Evolutionary conservation across 2,329 filamentous ascomycete genomes (phyloP).

Genomic region (Neofusicoccum cordaticola): DNA sequence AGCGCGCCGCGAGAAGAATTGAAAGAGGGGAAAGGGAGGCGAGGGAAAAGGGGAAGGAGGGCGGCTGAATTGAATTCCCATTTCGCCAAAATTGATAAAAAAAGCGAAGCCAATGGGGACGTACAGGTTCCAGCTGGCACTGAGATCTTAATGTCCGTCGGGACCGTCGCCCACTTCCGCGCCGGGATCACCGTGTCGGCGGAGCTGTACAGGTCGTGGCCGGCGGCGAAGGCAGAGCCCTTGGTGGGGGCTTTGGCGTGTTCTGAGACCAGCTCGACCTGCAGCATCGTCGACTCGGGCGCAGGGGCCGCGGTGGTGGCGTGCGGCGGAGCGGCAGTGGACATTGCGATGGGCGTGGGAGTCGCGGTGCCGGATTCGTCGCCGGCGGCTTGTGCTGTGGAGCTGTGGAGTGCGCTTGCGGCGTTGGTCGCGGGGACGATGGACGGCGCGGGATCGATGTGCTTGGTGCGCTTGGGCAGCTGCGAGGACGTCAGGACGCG

Average conservation of each 20-base stretch:
- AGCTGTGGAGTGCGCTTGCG: constrained; percentile 15
- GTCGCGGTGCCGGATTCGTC: constrained; percentile 35
- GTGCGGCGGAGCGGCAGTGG: constrained; percentile 19
- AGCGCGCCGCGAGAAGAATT: background rate
- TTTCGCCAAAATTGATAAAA: background rate
- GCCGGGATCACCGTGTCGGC: constrained; percentile 73
- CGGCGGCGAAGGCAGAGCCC: constrained; percentile 84
- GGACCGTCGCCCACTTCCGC: constrained; percentile 79
- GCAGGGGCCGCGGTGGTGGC: constrained; percentile 30
- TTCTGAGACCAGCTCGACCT: constrained; percentile 83
- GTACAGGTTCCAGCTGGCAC: constrained; percentile 86
- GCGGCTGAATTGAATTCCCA: background rate
- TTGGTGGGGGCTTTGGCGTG: constrained; percentile 81
- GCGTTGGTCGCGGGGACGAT: constrained; percentile 22
- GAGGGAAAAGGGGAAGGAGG: constrained; percentile 1
- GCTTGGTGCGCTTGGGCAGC: constrained; percentile 77
- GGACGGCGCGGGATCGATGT: constrained; percentile 43
- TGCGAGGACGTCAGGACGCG: constrained; percentile 69
- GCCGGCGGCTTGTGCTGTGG: constrained; percentile 22
- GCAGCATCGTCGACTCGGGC: constrained; percentile 55
- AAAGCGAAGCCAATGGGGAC: constrained; percentile 32
- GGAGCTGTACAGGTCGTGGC: constrained; percentile 87
- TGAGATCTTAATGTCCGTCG: constrained; percentile 87
- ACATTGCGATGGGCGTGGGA: constrained; percentile 30
- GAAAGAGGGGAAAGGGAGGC: background rate